These are phyloP conservation scores for Drechslerella coelobrocha DNA, from an alignment of 2,329 filamentous ascomycete genomes.

Conservation along the genomic window DNA sequence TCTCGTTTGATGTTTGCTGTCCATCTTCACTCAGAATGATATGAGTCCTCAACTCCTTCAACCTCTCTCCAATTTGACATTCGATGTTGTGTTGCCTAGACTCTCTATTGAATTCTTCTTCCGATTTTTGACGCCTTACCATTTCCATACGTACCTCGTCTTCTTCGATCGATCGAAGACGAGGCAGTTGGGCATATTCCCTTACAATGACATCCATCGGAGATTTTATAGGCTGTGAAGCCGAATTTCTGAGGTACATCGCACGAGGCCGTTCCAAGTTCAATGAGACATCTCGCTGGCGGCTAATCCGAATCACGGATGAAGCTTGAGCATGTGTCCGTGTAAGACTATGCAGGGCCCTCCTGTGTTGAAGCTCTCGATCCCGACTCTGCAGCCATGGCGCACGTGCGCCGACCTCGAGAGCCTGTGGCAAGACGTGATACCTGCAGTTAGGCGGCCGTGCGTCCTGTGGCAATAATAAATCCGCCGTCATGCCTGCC, in stretches of 20 bases:
- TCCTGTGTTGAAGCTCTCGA: not conserved
- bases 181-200: constrained; percentile 28
- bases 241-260: not conserved
- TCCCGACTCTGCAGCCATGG: not conserved
- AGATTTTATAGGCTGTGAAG: not conserved
- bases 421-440: not conserved
- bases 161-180: constrained; percentile 15
- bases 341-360: not conserved
- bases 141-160: not conserved
- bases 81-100: constrained; percentile 9
- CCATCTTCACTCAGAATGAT: not conserved
- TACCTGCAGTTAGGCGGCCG: not conserved
- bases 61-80: not conserved
- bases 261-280: not conserved
- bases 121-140: constrained; percentile 13
- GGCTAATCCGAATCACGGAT: not conserved
- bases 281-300: not conserved
- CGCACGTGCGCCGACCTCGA: not conserved
- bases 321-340: not conserved
- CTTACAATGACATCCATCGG: constrained; percentile 14
- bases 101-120: constrained; percentile 33
- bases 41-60: constrained; percentile 8
- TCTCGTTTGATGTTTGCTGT: not conserved
- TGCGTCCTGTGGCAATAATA: constrained; percentile 4
- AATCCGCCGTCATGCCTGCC: not conserved